Percentiles rank a stretch among this genome's conserved stretches.
Conservation (phyloP, 352 stramenopile genomes). For the Aphanomyces stellatus region DNA sequence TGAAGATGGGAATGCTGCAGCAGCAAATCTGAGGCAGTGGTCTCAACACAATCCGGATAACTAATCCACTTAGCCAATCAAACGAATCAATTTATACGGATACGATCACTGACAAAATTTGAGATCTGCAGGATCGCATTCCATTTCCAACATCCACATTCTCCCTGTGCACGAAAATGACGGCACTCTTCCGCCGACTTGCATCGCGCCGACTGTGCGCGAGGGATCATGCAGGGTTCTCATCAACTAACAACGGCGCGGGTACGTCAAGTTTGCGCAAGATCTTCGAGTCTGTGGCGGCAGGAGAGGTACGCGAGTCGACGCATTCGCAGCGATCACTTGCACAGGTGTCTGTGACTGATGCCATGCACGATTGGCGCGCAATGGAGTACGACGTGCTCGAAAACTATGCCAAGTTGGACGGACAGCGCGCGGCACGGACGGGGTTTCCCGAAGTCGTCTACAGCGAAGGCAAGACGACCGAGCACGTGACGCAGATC, state of each 20-base stretch:
- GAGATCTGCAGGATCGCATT: too few relatives aligned
- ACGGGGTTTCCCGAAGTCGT: conserved; percentile 94
- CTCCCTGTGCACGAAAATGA: too few relatives aligned
- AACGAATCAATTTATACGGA: too few relatives aligned
- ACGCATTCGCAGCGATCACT: not conserved
- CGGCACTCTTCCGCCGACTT: too few relatives aligned
- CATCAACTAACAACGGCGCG: not conserved
- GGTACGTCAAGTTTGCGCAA: not conserved
- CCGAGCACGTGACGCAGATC: conserved; percentile 84
- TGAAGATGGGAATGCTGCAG: too few relatives aligned
- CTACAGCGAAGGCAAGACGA: conserved; percentile 91
- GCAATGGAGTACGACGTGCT: conserved; percentile 16
- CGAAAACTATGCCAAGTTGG: conserved; percentile 35
- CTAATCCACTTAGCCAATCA: not conserved
- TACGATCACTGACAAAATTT: too few relatives aligned
- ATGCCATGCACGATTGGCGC: conserved; percentile 5
- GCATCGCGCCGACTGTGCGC: not conserved
- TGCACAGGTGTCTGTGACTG: not conserved
- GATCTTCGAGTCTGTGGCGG: conserved; percentile 12
- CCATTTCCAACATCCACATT: too few relatives aligned
- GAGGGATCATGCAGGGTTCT: not conserved
- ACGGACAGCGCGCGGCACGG: conserved; percentile 78
- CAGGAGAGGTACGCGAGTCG: not conserved
- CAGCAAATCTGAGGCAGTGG: too few relatives aligned
- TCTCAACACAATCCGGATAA: not conserved